Evolutionary conservation across 2,329 filamentous ascomycete genomes (phyloP).

Genomic region (Myriosclerotinia curreyana): DNA sequence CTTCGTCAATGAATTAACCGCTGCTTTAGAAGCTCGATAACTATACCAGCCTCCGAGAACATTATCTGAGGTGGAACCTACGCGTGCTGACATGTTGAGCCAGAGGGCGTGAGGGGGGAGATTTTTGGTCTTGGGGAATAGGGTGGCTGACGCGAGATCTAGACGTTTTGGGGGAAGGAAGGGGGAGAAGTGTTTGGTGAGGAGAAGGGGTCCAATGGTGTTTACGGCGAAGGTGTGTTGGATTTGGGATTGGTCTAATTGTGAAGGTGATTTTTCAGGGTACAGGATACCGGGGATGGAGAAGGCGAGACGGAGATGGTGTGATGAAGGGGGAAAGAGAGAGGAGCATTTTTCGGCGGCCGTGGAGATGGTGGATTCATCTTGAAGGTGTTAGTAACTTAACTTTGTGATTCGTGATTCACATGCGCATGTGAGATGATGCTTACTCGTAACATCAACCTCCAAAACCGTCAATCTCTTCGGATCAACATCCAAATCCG

Average conservation of each 20-base stretch:
- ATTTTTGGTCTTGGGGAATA: slow-evolving; percentile 29
- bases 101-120: slow-evolving; percentile 59
- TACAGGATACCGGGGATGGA: slow-evolving; percentile 68
- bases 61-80: slow-evolving; percentile 73
- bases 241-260: slow-evolving; percentile 60
- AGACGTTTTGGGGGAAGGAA: slow-evolving; percentile 63
- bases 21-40: slow-evolving; percentile 74
- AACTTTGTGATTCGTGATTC: background rate
- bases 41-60: slow-evolving; percentile 75
- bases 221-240: slow-evolving; percentile 73
- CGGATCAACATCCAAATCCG: slow-evolving; percentile 45
- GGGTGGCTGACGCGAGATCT: slow-evolving; percentile 32
- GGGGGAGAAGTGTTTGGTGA: slow-evolving; percentile 70
- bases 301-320: slow-evolving; percentile 67
- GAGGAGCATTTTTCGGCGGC: slow-evolving; percentile 51
- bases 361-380: slow-evolving; percentile 60
- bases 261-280: slow-evolving; percentile 67
- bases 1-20: slow-evolving; percentile 67
- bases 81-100: slow-evolving; percentile 74
- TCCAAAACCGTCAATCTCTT: slow-evolving; percentile 50
- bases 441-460: slow-evolving; percentile 55
- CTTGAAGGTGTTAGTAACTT: slow-evolving; percentile 34
- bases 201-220: slow-evolving; percentile 67
- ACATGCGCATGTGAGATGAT: background rate
- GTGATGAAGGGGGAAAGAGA: slow-evolving; percentile 49